These are phyloP conservation scores for Penicillium bialowiezense DNA, from an alignment of 495 filamentous ascomycete genomes.

Conservation along the genomic window DNA sequence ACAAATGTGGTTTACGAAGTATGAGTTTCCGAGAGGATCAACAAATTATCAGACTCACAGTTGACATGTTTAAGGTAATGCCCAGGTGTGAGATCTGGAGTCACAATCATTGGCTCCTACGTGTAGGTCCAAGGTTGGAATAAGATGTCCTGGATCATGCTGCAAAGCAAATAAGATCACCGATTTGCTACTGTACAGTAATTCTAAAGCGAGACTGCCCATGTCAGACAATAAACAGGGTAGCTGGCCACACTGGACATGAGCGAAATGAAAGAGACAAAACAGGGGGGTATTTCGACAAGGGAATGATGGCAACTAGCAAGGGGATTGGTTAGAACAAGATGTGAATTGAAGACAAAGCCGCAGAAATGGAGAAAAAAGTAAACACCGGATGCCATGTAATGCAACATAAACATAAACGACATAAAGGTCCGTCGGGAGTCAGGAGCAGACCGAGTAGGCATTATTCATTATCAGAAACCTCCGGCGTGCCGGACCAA, in stretches of 20 bases:
- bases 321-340: neutral
- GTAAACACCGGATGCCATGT: constrained; percentile 30
- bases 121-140: no score
- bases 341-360: neutral
- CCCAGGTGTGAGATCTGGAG: neutral
- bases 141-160: neutral
- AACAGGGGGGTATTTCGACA: constrained; percentile 22
- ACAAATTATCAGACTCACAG: no score
- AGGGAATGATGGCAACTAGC: constrained; percentile 1
- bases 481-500: constrained; percentile 29
- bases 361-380: constrained; percentile 5
- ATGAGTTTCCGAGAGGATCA: no score
- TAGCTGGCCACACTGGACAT: constrained; percentile 18
- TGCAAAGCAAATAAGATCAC: constrained; percentile 3
- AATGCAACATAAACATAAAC: constrained; percentile 24
- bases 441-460: constrained; percentile 1
- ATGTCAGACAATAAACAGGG: constrained; percentile 14
- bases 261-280: constrained; percentile 13
- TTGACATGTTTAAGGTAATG: no score
- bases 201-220: constrained; percentile 28
- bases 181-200: constrained; percentile 36
- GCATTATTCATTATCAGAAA: constrained; percentile 36
- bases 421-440: constrained; percentile 8
- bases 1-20: no score
- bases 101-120: neutral